Evolutionary conservation across 768 basidiomycete species (phyloP).

Genomic region (Xerocomellus dryophilus): DNA sequence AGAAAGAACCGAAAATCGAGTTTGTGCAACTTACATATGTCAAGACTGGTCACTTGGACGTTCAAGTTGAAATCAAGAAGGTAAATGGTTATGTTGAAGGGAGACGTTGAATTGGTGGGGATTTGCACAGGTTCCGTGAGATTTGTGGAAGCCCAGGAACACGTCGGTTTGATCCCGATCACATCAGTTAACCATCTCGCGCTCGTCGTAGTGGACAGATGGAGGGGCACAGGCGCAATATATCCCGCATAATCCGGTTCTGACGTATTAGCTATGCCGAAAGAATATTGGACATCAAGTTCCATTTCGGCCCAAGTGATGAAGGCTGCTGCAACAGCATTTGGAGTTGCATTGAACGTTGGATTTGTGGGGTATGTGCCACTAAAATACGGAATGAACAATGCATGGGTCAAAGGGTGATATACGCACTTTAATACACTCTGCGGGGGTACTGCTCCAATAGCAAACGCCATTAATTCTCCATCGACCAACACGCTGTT

Average conservation of each 20-base stretch:
- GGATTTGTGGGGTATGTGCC: background rate
- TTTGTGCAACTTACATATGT: conserved; percentile 8
- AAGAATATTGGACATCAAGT: conserved; percentile 26
- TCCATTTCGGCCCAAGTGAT: conserved; percentile 27
- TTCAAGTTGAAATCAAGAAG: conserved; percentile 20
- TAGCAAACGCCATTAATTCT: conserved; percentile 20
- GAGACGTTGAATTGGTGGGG: conserved; percentile 6
- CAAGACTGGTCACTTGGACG: background rate
- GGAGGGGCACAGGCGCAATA: conserved; percentile 20
- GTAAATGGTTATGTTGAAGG: conserved; percentile 5
- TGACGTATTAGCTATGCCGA: conserved; percentile 8
- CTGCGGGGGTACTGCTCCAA: conserved; percentile 22
- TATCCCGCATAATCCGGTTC: conserved; percentile 17
- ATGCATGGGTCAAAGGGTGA: background rate
- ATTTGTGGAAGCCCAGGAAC: conserved; percentile 30
- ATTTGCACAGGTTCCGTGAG: conserved; percentile 14
- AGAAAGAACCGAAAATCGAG: background rate
- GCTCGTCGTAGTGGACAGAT: conserved; percentile 14
- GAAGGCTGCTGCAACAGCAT: conserved; percentile 17
- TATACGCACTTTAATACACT: conserved; percentile 26
- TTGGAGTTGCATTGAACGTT: conserved; percentile 2
- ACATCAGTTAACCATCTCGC: conserved; percentile 32
- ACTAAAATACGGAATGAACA: conserved; percentile 6
- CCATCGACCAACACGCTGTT: conserved; percentile 22
- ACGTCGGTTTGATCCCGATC: conserved; percentile 24